A percentile compares a stretch with the other conserved stretches of the same genome.
These are phyloP conservation scores for Cucurbita pepo DNA, from an alignment of 306 rosid species.

Conservation along the genomic window DNA sequence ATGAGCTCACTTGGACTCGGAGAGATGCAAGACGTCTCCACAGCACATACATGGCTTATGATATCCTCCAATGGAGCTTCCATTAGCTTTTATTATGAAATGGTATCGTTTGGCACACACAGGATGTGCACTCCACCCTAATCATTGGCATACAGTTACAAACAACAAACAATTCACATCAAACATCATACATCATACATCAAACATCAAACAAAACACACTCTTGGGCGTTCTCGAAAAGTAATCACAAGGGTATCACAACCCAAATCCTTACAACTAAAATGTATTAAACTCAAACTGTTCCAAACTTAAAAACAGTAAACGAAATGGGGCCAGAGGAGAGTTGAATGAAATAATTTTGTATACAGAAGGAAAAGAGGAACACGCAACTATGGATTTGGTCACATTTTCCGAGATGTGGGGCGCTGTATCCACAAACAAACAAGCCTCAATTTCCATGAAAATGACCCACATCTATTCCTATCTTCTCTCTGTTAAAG, in stretches of 20 bases:
- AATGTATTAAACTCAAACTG: not conserved
- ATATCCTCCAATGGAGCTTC: slow-evolving; percentile 86
- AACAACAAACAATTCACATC: not conserved
- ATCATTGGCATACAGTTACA: not conserved
- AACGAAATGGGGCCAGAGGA: not conserved
- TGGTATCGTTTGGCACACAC: slow-evolving; percentile 87
- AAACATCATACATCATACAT: not conserved
- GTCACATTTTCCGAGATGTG: not conserved
- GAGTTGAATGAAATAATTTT: not conserved
- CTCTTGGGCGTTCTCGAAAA: not conserved
- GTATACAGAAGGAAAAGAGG: not conserved
- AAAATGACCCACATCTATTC: not conserved
- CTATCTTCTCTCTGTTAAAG: not conserved
- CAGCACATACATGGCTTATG: slow-evolving; percentile 96
- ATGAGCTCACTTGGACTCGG: slow-evolving; percentile 83
- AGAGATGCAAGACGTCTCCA: slow-evolving; percentile 81
- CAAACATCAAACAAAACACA: not conserved
- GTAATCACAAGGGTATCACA: not conserved
- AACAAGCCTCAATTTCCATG: not conserved
- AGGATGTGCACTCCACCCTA: slow-evolving; percentile 97
- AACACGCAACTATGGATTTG: not conserved
- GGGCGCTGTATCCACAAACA: not conserved
- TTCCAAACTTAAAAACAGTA: not conserved
- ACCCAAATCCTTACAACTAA: not conserved
- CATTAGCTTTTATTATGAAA: slow-evolving; percentile 83